Evolutionary conservation across 148 eudicot species (phyloP), one percentile per base, ranked within the genome.

Genomic region (Nepenthes mirabilis): DNA sequence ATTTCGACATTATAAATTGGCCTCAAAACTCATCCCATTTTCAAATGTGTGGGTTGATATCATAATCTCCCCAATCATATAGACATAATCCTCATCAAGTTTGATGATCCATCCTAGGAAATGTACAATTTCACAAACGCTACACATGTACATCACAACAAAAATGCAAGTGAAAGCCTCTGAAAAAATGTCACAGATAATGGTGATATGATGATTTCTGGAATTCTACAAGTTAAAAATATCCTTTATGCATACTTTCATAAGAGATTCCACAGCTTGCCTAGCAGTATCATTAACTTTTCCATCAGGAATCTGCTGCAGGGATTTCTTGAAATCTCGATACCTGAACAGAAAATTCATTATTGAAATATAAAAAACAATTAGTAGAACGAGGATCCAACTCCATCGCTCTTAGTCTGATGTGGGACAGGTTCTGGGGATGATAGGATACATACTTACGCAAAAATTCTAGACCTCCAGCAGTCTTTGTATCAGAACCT

Each of bases 401-500:
- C 11, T 34, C 34, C 8, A 6, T 32, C 33, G 35, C 53, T 47
- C 8, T 55, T 33, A 63, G 58, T 11, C 6, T 2, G 58, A 61
- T 35, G 49, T 12, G 52, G 12, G 36, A 57, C 34, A 13, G 14
- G 52, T 34, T 37, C 10, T 37, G 33, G n/a, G 34, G 33, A 14
- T 56, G 37, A 32, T 5, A 36, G 23, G 9, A 55, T 33, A 56
- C 1, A 47, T 84, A 93, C 98, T 79, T 93, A 75, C 77, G 90
- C 65, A 93, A 72, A 72, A 93, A 93, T 68, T 93, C 95, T 14
- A 93, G 91, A 59, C 99, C 90, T 14, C 96, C 99, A 68, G 95
- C 89, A 70, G 89, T 82, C 70, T 78, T 79, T 63, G 87, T 77
- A 59, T 89, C 91, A 58, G 89, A 80, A 35, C 97, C 97, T 70